These are phyloP conservation scores for Talaromyces thailandensis DNA, from an alignment of 495 filamentous ascomycete genomes.

Conservation along the genomic window DNA sequence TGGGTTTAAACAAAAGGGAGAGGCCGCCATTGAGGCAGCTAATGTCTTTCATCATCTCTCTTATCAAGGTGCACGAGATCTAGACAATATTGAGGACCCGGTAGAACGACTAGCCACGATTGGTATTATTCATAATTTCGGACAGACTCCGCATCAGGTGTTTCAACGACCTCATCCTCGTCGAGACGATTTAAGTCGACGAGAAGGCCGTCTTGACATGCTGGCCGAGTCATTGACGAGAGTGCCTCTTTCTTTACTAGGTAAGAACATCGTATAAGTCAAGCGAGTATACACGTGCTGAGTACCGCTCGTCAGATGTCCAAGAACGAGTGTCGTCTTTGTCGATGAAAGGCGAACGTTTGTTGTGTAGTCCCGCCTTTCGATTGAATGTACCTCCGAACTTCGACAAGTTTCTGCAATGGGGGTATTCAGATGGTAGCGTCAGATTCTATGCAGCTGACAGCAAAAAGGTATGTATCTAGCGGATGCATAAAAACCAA, in stretches of 20 bases:
- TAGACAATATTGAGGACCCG: slow-evolving; percentile 85
- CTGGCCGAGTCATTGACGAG: slow-evolving; percentile 67
- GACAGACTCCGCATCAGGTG: slow-evolving; percentile 91
- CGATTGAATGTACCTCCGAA: slow-evolving; percentile 76
- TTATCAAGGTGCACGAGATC: slow-evolving; percentile 86
- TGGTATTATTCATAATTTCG: slow-evolving; percentile 96
- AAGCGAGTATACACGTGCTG: not conserved
- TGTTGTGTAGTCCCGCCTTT: slow-evolving; percentile 77
- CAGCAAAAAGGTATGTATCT: slow-evolving; percentile 47
- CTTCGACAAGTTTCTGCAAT: slow-evolving; percentile 89
- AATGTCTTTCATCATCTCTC: slow-evolving; percentile 96
- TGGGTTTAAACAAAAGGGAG: slow-evolving; percentile 89
- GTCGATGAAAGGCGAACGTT: slow-evolving; percentile 74
- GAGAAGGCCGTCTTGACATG: slow-evolving; percentile 62
- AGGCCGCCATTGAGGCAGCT: slow-evolving; percentile 80
- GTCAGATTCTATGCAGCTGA: slow-evolving; percentile 82
- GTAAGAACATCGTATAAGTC: slow-evolving; percentile 21
- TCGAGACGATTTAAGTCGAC: slow-evolving; percentile 55
- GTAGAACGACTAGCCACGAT: slow-evolving; percentile 79
- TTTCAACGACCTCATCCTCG: slow-evolving; percentile 72
- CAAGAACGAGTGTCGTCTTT: slow-evolving; percentile 73
- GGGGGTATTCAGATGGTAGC: slow-evolving; percentile 91
- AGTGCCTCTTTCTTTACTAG: slow-evolving; percentile 70
- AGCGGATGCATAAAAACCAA: not conserved
- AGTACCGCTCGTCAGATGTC: slow-evolving; percentile 41